Percentiles rank a stretch among this genome's conserved stretches.
phyloP scores from a whole-genome alignment of 2,329 filamentous ascomycete genomes.

The Gaeumannomyces tritici region DNA sequence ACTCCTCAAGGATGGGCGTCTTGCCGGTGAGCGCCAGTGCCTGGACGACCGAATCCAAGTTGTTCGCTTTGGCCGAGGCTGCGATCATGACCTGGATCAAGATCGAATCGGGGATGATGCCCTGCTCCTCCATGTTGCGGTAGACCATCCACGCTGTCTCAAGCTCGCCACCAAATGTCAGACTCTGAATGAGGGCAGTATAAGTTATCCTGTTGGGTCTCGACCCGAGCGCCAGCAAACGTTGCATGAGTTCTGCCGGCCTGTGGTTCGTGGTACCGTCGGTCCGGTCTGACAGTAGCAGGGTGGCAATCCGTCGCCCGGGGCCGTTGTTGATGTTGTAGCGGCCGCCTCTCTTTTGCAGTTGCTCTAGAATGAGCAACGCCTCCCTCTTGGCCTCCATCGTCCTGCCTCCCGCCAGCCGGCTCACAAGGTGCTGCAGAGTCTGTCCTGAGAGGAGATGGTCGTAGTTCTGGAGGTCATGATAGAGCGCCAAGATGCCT shows the following conservation, averaged over 20 bases:
- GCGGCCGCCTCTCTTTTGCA: constrained; percentile 18
- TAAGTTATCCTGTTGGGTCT: constrained; percentile 53
- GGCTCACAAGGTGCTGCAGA: constrained; percentile 34
- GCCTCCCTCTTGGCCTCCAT: constrained; percentile 28
- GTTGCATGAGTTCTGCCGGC: constrained; percentile 42
- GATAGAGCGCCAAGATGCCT: constrained; percentile 22
- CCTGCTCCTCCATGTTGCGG: constrained; percentile 48
- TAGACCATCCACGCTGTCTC: constrained; percentile 57
- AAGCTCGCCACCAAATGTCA: constrained; percentile 54
- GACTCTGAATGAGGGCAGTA: constrained; percentile 61
- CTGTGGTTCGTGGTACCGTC: constrained; percentile 19
- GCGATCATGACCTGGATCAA: constrained; percentile 63
- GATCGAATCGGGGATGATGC: constrained; percentile 52
- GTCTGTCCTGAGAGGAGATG: constrained; percentile 31
- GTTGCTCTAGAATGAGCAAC: constrained; percentile 30
- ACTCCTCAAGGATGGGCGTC: constrained; percentile 31
- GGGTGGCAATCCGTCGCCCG: constrained; percentile 46
- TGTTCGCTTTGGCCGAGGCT: constrained; percentile 51
- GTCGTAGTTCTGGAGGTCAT: constrained; percentile 17
- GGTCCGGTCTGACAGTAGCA: constrained; percentile 37
- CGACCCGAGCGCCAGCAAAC: constrained; percentile 50
- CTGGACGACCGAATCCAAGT: constrained; percentile 42
- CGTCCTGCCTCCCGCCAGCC: constrained; percentile 25
- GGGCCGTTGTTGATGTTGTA: constrained; percentile 35
- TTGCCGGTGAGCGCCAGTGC: constrained; percentile 42